These are phyloP conservation scores for Boletus eberwhitei DNA, from an alignment of 768 basidiomycete genomes.

Conservation along the genomic window DNA sequence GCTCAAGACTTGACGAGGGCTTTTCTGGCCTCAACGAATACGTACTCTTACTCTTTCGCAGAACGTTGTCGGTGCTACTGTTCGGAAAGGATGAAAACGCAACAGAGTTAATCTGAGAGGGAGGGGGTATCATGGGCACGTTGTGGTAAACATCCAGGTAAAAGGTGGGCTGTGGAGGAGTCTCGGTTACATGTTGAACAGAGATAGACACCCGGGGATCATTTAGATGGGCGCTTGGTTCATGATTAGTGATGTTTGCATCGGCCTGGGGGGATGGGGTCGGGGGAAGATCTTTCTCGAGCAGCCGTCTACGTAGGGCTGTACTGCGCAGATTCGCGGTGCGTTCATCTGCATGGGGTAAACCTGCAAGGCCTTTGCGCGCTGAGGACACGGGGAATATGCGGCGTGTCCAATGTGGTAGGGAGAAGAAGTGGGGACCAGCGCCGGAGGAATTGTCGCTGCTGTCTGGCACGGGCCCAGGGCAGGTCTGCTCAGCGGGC, in stretches of 20 bases:
- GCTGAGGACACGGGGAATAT: conserved; percentile 32
- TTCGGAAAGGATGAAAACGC: conserved; percentile 35
- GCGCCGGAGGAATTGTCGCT: conserved; percentile 36
- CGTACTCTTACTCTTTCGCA: conserved; percentile 56
- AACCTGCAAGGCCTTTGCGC: conserved; percentile 28
- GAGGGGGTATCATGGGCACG: conserved; percentile 41
- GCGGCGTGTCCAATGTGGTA: conserved; percentile 63
- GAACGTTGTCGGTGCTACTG: conserved; percentile 12
- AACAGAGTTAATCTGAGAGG: conserved; percentile 47
- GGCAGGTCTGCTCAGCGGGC: conserved; percentile 47
- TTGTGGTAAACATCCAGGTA: conserved; percentile 58
- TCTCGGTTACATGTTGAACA: conserved; percentile 15
- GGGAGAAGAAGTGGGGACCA: conserved; percentile 54
- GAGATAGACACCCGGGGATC: conserved; percentile 16
- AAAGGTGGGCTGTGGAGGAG: conserved; percentile 52
- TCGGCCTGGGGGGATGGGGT: conserved; percentile 30
- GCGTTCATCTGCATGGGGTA: conserved; percentile 21
- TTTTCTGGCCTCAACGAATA: conserved; percentile 26
- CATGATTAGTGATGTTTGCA: not conserved
- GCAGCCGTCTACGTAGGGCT: conserved; percentile 6
- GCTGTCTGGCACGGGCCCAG: conserved; percentile 42
- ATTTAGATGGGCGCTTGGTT: conserved; percentile 1
- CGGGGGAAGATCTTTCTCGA: conserved; percentile 51
- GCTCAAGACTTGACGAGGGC: conserved; percentile 9
- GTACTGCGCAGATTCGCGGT: conserved; percentile 20